Conservation (phyloP, 2,329 filamentous ascomycete species). For the Ophioceras dolichostomum region DNA sequence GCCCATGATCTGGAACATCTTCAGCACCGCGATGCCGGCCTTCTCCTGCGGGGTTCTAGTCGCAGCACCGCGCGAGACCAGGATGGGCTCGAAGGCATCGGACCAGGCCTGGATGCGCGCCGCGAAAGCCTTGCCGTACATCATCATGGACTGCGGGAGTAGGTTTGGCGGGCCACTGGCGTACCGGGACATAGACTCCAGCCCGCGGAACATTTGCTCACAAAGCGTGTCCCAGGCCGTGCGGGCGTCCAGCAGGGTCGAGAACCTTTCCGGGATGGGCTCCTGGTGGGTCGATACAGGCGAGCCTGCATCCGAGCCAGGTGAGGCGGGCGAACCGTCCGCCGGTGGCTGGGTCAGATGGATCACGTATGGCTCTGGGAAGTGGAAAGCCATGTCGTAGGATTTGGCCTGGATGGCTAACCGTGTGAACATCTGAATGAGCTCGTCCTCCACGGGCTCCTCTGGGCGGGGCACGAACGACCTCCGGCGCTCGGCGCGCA, state of each 20-base stretch:
- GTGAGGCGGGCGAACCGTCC: slow-evolving; percentile 1
- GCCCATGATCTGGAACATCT: slow-evolving; percentile 49
- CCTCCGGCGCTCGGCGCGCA: slow-evolving; percentile 31
- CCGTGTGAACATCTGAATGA: slow-evolving; percentile 51
- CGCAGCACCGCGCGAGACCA: slow-evolving; percentile 33
- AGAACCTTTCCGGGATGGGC: slow-evolving; percentile 31
- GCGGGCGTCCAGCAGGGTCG: slow-evolving; percentile 40
- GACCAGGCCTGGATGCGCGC: slow-evolving; percentile 41
- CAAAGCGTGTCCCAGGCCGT: slow-evolving; percentile 42
- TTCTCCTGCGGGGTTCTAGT: slow-evolving; percentile 41
- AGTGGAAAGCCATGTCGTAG: slow-evolving; percentile 58
- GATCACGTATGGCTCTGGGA: slow-evolving; percentile 49
- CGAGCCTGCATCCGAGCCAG: slow-evolving; percentile 27
- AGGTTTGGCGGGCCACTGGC: slow-evolving; percentile 38
- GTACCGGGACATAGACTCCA: slow-evolving; percentile 37
- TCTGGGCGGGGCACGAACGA: slow-evolving; percentile 25
- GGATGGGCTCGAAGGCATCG: slow-evolving; percentile 41
- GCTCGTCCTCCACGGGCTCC: slow-evolving; percentile 42
- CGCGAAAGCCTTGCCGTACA: slow-evolving; percentile 34
- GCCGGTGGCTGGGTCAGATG: slow-evolving; percentile 26
- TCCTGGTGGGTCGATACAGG: slow-evolving; percentile 24
- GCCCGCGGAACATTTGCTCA: slow-evolving; percentile 45
- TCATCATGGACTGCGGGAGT: slow-evolving; percentile 32
- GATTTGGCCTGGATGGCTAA: slow-evolving; percentile 54
- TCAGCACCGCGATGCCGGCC: slow-evolving; percentile 46